A percentile compares a stretch with the other conserved stretches of the same genome.
phyloP scores from a whole-genome alignment of 2,329 filamentous ascomycete genomes.

The Aspergillus sp. region DNA sequence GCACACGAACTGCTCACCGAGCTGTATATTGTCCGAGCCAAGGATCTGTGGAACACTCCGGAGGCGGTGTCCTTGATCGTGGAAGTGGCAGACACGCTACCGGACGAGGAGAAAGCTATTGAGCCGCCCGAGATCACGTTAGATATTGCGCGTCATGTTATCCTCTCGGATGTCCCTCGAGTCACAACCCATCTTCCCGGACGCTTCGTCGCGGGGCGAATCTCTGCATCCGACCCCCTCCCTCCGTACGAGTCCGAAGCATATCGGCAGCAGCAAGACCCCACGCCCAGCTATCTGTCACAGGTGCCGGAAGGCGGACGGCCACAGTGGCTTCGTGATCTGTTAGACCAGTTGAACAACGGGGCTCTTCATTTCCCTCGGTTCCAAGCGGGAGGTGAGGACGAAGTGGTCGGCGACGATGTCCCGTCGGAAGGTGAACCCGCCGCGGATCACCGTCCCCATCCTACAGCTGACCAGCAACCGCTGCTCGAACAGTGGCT shows the following conservation, averaged over 20 bases:
- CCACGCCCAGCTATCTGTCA: conserved; percentile 31
- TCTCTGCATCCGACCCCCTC: conserved; percentile 78
- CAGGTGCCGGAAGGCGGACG: conserved; percentile 30
- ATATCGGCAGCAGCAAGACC: conserved; percentile 33
- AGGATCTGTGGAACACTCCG: conserved; percentile 82
- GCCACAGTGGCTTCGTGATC: conserved; percentile 37
- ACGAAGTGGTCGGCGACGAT: conserved; percentile 14
- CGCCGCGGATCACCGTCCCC: conserved; percentile 15
- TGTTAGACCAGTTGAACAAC: conserved; percentile 37
- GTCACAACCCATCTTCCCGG: conserved; percentile 70
- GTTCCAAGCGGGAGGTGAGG: conserved; percentile 19
- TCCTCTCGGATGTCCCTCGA: conserved; percentile 71
- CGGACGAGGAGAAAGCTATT: conserved; percentile 42
- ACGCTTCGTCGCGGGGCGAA: conserved; percentile 60
- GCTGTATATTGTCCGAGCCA: conserved; percentile 73
- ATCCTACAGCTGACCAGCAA: conserved; percentile 26
- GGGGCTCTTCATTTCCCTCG: conserved; percentile 26
- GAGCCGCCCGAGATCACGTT: conserved; percentile 48
- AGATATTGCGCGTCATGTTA: conserved; percentile 70
- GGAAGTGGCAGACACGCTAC: conserved; percentile 62
- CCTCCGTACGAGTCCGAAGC: conserved; percentile 60
- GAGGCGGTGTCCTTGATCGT: conserved; percentile 68
- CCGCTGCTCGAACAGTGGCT: conserved; percentile 34
- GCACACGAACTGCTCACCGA: conserved; percentile 69
- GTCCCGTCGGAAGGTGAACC: conserved; percentile 8